phyloP scores from a whole-genome alignment of 768 basidiomycete species.

The Lentinula sp. region DNA sequence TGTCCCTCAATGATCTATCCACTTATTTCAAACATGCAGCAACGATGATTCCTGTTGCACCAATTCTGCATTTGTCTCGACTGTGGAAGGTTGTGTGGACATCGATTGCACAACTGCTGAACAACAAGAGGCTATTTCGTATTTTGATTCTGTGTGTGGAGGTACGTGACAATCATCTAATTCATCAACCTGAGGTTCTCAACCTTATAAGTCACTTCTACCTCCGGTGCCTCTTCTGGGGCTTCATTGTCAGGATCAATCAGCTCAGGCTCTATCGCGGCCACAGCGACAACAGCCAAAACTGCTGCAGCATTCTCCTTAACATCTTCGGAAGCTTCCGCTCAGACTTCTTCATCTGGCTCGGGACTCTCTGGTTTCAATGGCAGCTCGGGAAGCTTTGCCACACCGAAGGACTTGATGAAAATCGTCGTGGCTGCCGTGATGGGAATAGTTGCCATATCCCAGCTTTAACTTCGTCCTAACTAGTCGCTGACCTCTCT shows the following conservation, averaged over 20 bases:
- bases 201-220: background rate
- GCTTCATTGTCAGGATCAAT: background rate
- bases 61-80: background rate
- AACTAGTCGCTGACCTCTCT: background rate
- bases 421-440: background rate
- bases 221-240: background rate
- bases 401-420: background rate
- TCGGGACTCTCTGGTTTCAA: background rate
- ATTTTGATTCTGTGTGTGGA: background rate
- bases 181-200: background rate
- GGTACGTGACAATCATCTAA: background rate
- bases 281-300: background rate
- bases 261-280: background rate
- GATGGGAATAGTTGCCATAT: background rate
- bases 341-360: background rate
- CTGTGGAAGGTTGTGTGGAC: background rate
- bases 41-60: background rate
- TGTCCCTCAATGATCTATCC: background rate
- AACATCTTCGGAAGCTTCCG: background rate
- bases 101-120: background rate
- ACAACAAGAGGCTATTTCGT: background rate
- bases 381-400: background rate
- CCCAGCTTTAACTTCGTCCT: background rate
- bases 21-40: background rate
- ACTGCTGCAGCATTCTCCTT: background rate